phyloP scores from a whole-genome alignment of 2,329 filamentous ascomycete genomes.

The Arthroderma sp. region DNA sequence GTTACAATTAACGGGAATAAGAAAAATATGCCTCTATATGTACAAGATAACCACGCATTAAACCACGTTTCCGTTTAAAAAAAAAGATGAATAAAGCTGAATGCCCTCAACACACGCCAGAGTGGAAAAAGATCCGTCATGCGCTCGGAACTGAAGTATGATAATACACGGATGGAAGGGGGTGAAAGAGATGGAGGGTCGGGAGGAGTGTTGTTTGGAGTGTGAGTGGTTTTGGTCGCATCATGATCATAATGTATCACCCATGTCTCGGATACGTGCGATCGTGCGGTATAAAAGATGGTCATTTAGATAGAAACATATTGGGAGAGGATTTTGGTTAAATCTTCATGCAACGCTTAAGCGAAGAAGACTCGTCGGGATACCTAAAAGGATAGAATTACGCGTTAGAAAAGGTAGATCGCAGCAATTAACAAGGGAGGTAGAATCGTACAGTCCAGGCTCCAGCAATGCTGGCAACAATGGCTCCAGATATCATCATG shows the following conservation, averaged over 20 bases:
- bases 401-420: slow-evolving; percentile 15
- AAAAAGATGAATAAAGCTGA: slow-evolving; percentile 20
- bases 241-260: not conserved
- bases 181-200: slow-evolving; percentile 20
- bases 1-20: slow-evolving; percentile 4
- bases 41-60: slow-evolving; percentile 32
- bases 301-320: not conserved
- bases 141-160: slow-evolving; percentile 28
- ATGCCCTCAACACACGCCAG: slow-evolving; percentile 34
- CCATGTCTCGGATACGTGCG: not conserved
- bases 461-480: slow-evolving; percentile 76
- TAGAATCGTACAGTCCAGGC: slow-evolving; percentile 68
- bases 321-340: not conserved
- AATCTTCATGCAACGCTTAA: not conserved
- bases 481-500: slow-evolving; percentile 86
- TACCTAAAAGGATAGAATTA: slow-evolving; percentile 29
- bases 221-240: not conserved
- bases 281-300: not conserved
- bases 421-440: slow-evolving; percentile 5
- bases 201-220: not conserved
- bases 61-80: slow-evolving; percentile 25
- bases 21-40: slow-evolving; percentile 28
- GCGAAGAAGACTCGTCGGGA: slow-evolving; percentile 40
- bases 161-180: slow-evolving; percentile 19
- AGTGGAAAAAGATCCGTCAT: slow-evolving; percentile 30